phyloP scores from a whole-genome alignment of 1,139 yeast genomes.

The Blastobotrys elegans region DNA sequence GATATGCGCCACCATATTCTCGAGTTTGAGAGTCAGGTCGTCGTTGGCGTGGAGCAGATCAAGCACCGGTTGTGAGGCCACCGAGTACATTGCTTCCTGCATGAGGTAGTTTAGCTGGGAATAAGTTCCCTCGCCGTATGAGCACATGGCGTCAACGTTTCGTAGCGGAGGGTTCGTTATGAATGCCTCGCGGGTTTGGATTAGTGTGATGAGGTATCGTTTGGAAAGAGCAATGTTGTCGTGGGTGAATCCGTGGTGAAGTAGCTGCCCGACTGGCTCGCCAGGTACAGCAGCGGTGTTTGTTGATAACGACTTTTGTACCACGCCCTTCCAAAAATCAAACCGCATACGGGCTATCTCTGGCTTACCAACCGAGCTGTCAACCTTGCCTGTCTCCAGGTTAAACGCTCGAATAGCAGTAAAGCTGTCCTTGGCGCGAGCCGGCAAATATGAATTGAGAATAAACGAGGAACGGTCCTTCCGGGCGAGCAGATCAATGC shows the following conservation, averaged over 20 bases:
- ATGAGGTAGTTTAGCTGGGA: conserved; percentile 69
- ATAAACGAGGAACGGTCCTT: conserved; percentile 62
- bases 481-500: conserved; percentile 7
- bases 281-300: conserved; percentile 33
- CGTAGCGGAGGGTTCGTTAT: conserved; percentile 46
- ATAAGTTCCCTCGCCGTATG: conserved; percentile 76
- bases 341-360: conserved; percentile 36
- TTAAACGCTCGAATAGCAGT: conserved; percentile 68
- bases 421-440: conserved; percentile 58
- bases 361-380: conserved; percentile 42
- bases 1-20: conserved; percentile 70
- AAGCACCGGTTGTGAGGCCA: conserved; percentile 52
- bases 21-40: conserved; percentile 37
- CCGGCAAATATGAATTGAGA: conserved; percentile 66
- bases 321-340: conserved; percentile 37
- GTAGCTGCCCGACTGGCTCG: conserved; percentile 60
- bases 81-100: conserved; percentile 57
- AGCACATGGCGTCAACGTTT: conserved; percentile 55
- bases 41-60: conserved; percentile 46
- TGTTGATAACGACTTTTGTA: conserved; percentile 31
- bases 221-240: conserved; percentile 46
- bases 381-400: conserved; percentile 59
- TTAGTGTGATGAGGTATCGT: conserved; percentile 52
- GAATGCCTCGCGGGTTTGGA: conserved; percentile 54
- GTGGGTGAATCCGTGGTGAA: conserved; percentile 31